A percentile compares a stretch with the other conserved stretches of the same genome.
These are phyloP conservation scores for Cyberlindnera amylophila DNA, from an alignment of 805 yeast genomes.

Conservation along the genomic window DNA sequence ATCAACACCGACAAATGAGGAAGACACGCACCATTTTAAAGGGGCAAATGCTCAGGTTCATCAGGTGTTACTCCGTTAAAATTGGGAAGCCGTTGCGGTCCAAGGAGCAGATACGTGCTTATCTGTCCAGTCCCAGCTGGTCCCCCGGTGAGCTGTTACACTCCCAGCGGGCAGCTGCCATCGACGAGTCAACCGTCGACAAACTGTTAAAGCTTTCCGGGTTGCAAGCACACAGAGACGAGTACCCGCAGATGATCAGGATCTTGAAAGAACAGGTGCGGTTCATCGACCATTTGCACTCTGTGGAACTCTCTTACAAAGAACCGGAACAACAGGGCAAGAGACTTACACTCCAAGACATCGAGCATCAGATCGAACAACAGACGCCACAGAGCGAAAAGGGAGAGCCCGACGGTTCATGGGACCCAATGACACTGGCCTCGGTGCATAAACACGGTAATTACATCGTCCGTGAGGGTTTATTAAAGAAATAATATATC, in stretches of 20 bases:
- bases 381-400: conserved; percentile 27
- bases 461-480: conserved; percentile 44
- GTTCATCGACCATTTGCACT: conserved; percentile 45
- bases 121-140: conserved; percentile 24
- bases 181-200: conserved; percentile 12
- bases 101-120: too few species aligned
- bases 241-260: conserved; percentile 30
- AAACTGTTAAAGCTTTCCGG: conserved; percentile 49
- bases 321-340: conserved; percentile 24
- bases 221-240: conserved; percentile 31
- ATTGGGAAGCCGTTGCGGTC: conserved; percentile 6
- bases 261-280: conserved; percentile 45
- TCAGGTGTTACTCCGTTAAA: conserved; percentile 3
- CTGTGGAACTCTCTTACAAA: conserved; percentile 18
- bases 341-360: conserved; percentile 30
- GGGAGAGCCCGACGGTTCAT: conserved; percentile 40
- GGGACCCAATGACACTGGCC: conserved; percentile 40
- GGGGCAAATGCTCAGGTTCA: conserved; percentile 1
- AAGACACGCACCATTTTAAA: too few species aligned
- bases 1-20: too few species aligned
- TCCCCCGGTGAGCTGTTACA: conserved; percentile 25
- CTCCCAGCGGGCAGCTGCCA: conserved; percentile 17
- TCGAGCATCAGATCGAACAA: conserved; percentile 27
- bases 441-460: conserved; percentile 33
- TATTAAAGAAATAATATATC: conserved; percentile 40